Base-by-base conservation (phyloP, 1,284 basidiomycete species). In the Cryptococcus sp. region DNA sequence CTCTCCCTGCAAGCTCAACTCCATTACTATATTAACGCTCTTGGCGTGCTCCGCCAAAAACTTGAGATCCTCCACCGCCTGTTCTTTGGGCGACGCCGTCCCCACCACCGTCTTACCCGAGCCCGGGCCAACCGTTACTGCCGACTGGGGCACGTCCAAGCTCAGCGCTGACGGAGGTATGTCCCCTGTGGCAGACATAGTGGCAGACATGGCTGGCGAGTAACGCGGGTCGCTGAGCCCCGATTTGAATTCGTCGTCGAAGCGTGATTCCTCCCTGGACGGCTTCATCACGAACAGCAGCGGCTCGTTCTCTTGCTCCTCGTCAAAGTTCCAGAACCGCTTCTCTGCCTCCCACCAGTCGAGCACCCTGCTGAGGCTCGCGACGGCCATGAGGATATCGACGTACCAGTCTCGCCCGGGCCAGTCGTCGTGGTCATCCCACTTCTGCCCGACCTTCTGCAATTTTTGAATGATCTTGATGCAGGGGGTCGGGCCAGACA, bases 341-440 rank as follows among this genome's bases (percentile, higher is more conserved):
- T 95, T 95, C 79, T 98, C 96, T n/a, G 95, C 95, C 75, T 97
- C 92, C 95, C 95, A 99, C 96, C 96, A 99, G 71, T 98, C 96
- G 57, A 98, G 87, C 28, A 98, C 95, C 55, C 96, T 88, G 73
- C 88, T 91, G 58, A 99, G 85, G 66, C 89, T 91, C 43, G 96
- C 96, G 49, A 98, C 88, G n/a, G 96, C 94, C 52, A 98, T 86
- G 8, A 97, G 82, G 23, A 96, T 87, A 73, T 95, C 92, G 57
- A 98, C 94, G 77, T 98, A 98, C 96, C 96, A 99, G 57, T 89
- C 91, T 54, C 95, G 84, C 13, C 96, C 94, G 56, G 95, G 92
- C 91, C 95, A 98, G 71, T 97, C 92, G 11, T 93, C 89, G 76
- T 98, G 89, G 55, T 94, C 91, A 68, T 98, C 95, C 96, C 96